These are phyloP conservation scores for Apiotrichum domesticum DNA, from an alignment of 1,284 basidiomycete species.

Conservation along the genomic window DNA sequence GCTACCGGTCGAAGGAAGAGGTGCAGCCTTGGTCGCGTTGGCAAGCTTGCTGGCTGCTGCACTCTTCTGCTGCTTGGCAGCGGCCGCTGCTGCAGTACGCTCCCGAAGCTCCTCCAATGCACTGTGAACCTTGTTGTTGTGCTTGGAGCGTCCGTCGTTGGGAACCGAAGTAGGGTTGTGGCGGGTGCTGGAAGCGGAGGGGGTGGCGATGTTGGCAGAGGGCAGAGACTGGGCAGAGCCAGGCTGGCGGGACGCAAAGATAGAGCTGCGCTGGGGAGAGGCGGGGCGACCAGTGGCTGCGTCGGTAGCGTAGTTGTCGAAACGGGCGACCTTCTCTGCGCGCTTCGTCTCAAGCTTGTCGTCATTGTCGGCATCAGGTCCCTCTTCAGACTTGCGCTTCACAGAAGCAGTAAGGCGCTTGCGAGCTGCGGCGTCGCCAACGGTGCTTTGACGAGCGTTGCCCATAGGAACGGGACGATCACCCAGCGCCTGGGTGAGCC, in stretches of 20 bases:
- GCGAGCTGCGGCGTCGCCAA: conserved; percentile 14
- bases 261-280: conserved; percentile 12
- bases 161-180: conserved; percentile 4
- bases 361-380: conserved; percentile 13
- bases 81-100: conserved; percentile 29
- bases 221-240: conserved; percentile 8
- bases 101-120: conserved; percentile 39
- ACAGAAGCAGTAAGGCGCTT: conserved; percentile 29
- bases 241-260: conserved; percentile 4
- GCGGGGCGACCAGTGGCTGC: conserved; percentile 10
- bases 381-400: conserved; percentile 38
- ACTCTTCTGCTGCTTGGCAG: conserved; percentile 23
- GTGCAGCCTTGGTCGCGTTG: conserved; percentile 6
- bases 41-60: conserved; percentile 4
- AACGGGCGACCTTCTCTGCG: conserved; percentile 32
- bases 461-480: conserved; percentile 24
- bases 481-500: conserved; percentile 42
- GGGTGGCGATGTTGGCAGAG: conserved; percentile 2
- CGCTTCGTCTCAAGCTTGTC: conserved; percentile 16
- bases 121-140: conserved; percentile 28
- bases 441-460: conserved; percentile 8
- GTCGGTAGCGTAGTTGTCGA: conserved; percentile 16
- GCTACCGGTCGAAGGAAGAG: conserved; percentile 8
- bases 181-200: background rate
- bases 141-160: conserved; percentile 16